A percentile compares a stretch with the other conserved stretches of the same genome.
Conservation (phyloP, 306 rosid genomes). For the Leucaena leucocephala region DNA sequence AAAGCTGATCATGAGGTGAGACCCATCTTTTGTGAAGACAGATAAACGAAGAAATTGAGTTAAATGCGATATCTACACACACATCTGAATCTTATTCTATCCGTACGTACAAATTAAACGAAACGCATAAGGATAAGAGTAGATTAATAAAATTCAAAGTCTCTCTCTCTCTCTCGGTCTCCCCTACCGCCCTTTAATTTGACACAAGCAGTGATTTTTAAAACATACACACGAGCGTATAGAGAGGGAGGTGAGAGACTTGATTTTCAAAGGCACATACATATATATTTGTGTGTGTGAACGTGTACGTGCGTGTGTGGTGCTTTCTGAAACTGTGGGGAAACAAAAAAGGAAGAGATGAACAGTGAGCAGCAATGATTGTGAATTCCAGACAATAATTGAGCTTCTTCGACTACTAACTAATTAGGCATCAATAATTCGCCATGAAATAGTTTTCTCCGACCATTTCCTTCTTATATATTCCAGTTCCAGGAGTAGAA, state of each 20-base stretch:
- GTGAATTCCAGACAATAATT: conserved; percentile 66
- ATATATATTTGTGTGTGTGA: background rate
- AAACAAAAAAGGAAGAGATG: conserved; percentile 35
- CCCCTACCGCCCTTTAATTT: background rate
- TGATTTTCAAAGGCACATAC: background rate
- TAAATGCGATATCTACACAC: background rate
- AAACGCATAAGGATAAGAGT: background rate
- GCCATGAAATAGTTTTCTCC: conserved; percentile 23
- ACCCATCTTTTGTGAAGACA: conserved; percentile 2
- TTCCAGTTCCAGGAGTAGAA: background rate
- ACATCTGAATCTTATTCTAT: conserved; percentile 5
- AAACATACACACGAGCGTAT: background rate
- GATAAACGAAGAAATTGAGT: background rate
- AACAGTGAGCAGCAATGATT: conserved; percentile 66
- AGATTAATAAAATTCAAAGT: conserved; percentile 16
- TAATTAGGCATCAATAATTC: conserved; percentile 54
- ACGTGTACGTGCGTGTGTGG: background rate
- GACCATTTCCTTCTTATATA: background rate
- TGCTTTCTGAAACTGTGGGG: conserved; percentile 24
- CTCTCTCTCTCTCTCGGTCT: background rate
- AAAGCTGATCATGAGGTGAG: conserved; percentile 1
- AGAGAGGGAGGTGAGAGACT: background rate
- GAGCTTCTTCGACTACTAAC: conserved; percentile 50
- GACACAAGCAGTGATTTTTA: background rate
- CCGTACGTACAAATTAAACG: conserved; percentile 3